These are phyloP conservation scores for Pseudocercospora macadamiae DNA, from an alignment of 2,329 filamentous ascomycete genomes.

Conservation along the genomic window DNA sequence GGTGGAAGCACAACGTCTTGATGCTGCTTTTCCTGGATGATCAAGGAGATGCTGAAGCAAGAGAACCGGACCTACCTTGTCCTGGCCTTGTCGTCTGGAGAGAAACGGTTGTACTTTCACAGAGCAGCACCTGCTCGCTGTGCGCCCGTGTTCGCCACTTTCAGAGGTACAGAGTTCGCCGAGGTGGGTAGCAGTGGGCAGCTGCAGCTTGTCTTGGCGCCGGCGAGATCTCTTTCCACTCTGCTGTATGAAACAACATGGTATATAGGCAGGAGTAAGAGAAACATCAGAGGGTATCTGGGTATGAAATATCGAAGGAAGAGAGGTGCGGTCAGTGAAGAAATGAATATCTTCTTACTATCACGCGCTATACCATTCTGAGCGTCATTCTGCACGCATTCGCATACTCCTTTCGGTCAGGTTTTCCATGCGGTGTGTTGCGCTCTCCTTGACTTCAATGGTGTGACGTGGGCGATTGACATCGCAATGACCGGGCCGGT, in stretches of 20 bases:
- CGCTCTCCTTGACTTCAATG: not conserved
- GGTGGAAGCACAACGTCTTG: not conserved
- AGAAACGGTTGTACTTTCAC: not conserved
- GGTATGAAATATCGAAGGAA: not conserved
- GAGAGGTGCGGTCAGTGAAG: conserved; percentile 6
- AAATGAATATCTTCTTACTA: not conserved
- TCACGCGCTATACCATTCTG: not conserved
- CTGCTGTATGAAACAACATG: not conserved
- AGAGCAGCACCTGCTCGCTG: not conserved
- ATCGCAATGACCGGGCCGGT: not conserved
- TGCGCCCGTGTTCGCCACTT: conserved; percentile 5
- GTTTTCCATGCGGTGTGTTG: not conserved
- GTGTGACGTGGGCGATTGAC: not conserved
- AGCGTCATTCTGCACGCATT: not conserved
- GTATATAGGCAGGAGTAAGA: not conserved
- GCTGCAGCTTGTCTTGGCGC: conserved; percentile 8
- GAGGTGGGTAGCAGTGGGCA: conserved; percentile 5
- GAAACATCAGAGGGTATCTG: not conserved
- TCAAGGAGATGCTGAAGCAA: not conserved
- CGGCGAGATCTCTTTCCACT: not conserved
- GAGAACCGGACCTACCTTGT: not conserved
- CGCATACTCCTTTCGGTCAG: conserved; percentile 2
- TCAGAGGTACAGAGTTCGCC: conserved; percentile 9
- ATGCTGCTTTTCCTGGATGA: conserved; percentile 1
- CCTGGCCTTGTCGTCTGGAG: not conserved